These are phyloP conservation scores for Xeromyces bisporus DNA, from an alignment of 495 filamentous ascomycete species.

Conservation along the genomic window DNA sequence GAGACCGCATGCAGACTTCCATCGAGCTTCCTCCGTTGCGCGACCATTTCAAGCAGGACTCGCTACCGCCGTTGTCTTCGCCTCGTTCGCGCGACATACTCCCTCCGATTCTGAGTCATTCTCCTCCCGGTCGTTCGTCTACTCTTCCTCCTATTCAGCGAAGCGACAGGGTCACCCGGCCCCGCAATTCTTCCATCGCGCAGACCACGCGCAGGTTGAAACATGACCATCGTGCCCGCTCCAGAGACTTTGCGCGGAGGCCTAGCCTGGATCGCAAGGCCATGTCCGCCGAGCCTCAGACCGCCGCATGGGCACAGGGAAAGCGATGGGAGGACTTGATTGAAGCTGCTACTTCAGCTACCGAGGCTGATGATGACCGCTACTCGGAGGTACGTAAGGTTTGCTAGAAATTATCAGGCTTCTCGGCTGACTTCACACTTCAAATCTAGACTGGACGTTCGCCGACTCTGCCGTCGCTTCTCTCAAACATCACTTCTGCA, in stretches of 20 bases:
- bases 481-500: constrained; percentile 26
- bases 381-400: constrained; percentile 38
- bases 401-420: neutral
- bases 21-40: constrained; percentile 63
- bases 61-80: constrained; percentile 43
- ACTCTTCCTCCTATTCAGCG: constrained; percentile 70
- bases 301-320: constrained; percentile 51
- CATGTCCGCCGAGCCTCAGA: constrained; percentile 63
- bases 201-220: constrained; percentile 54
- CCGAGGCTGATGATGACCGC: constrained; percentile 70
- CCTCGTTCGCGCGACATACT: constrained; percentile 52
- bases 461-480: constrained; percentile 34
- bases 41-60: constrained; percentile 54
- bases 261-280: constrained; percentile 67
- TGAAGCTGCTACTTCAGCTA: constrained; percentile 77
- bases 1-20: constrained; percentile 37
- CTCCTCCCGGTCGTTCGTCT: constrained; percentile 71
- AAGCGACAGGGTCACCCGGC: constrained; percentile 42
- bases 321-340: constrained; percentile 92
- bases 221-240: constrained; percentile 61
- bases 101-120: constrained; percentile 62
- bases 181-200: constrained; percentile 70
- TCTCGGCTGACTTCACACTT: neutral
- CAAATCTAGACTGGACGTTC: constrained; percentile 39
- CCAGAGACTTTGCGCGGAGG: constrained; percentile 47